Percentiles rank a stretch among this genome's conserved stretches.
phyloP scores from a whole-genome alignment of 108 stramenopile species.

The Nannochloropsis oceanica region DNA sequence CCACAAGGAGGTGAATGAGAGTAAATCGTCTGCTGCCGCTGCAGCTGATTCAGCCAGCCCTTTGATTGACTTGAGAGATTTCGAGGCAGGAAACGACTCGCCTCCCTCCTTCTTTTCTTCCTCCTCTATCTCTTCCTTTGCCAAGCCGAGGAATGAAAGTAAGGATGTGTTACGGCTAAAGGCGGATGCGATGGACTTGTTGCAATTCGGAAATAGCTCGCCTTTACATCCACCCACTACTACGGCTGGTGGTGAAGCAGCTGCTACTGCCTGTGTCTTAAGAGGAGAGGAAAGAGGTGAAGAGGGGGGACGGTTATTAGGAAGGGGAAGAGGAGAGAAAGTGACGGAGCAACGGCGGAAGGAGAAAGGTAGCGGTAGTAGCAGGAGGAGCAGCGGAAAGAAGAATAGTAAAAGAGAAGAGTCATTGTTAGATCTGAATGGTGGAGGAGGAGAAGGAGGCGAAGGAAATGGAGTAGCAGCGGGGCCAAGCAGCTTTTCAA shows the following conservation, averaged over 20 bases:
- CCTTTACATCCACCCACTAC: neutral
- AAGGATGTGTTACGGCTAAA: neutral
- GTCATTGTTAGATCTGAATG: too few relatives aligned
- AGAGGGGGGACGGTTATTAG: too few relatives aligned
- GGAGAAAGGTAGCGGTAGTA: too few relatives aligned
- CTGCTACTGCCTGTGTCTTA: neutral
- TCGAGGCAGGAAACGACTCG: neutral
- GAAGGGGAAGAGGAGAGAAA: too few relatives aligned
- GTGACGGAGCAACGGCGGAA: too few relatives aligned
- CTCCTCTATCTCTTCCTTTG: neutral
- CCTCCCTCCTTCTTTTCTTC: neutral
- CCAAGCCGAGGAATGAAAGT: neutral
- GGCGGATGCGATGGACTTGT: neutral
- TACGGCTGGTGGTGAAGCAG: neutral
- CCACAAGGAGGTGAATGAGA: neutral
- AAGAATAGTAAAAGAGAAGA: too few relatives aligned
- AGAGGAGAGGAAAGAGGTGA: neutral
- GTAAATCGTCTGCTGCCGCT: neutral
- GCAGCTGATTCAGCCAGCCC: neutral
- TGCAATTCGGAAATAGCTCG: neutral
- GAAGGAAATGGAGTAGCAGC: neutral
- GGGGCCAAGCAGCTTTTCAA: neutral
- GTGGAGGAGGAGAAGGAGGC: neutral
- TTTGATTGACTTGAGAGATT: neutral
- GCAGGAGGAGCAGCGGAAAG: too few relatives aligned